Evolutionary conservation across 2,329 filamentous ascomycete genomes (phyloP), one percentile per base, ranked within the genome.

Genomic region (Fusarium cyanostomum): DNA sequence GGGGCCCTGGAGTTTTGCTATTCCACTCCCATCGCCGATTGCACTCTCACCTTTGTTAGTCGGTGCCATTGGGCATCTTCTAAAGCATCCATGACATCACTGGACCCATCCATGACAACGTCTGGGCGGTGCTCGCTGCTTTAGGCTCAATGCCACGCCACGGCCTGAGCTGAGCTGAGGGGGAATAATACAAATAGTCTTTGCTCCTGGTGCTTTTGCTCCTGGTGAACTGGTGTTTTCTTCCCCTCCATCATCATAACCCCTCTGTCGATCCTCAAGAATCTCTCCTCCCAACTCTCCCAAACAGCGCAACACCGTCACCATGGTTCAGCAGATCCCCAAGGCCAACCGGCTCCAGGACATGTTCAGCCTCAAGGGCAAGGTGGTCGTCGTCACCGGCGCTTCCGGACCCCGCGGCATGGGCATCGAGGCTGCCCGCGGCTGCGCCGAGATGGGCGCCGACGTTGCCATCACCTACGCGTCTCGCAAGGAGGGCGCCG

Each of bases 381-480:
- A 89, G 77, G 90, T 90, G 46, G 86, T 90, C 66, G 85, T 92
- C 68, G 80, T 92, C 60, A 89, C 88, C 5, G 89, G 89, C 56
- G 88, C 88, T 11, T 90, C 86, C 30, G 88, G 87, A 9, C 84
- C 91, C 53, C 86, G 85, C 31, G 89, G 89, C 61, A 91, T 92
- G 76, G 89, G 89, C 59, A 84, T 90, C 26, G 84, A 87, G 59
- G 87, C 90, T 8, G 89, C 88, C 13, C 82, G 88, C n/a, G 88
- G 85, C 31, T 84, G 87, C 48, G 89, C 89, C 43, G 89, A 92
- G 77, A 85, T 89, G 71, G 89, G 89, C 41, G 89, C 89, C 61
- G 83, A 90, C 68, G 79, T 92, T 34, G 89, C 87, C 71, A 84
- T 92, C 68, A 94, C 90, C 67, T 91, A 89, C 80, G 86, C 88